Conservation (phyloP, 2,329 filamentous ascomycete species). For the Ophiosphaerella korrae region DNA sequence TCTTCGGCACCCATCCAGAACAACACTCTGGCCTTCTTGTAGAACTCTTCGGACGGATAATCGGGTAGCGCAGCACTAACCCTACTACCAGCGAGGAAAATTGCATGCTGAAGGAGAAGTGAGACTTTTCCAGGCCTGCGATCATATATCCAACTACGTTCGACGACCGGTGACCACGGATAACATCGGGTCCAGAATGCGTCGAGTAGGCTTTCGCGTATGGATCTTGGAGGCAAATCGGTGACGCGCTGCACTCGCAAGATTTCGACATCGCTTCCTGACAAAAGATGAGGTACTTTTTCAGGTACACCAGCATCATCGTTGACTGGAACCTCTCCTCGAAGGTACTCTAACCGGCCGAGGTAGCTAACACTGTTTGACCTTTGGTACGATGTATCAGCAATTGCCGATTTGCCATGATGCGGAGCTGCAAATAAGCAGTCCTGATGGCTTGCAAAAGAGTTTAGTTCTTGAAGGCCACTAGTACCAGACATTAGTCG, state of each 20-base stretch:
- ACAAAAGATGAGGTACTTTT: conserved; percentile 34
- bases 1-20: conserved; percentile 45
- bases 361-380: conserved; percentile 39
- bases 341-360: conserved; percentile 39
- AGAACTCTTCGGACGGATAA: conserved; percentile 41
- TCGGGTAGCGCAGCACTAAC: conserved; percentile 44
- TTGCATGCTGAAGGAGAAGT: conserved; percentile 43
- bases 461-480: conserved; percentile 26
- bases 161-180: conserved; percentile 51
- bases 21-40: conserved; percentile 39
- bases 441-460: conserved; percentile 21
- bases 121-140: conserved; percentile 32
- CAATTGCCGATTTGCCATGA: conserved; percentile 16
- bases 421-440: conserved; percentile 21
- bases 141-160: conserved; percentile 48
- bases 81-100: conserved; percentile 51
- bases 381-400: conserved; percentile 16
- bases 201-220: conserved; percentile 47
- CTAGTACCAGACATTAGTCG: conserved; percentile 27
- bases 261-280: conserved; percentile 36
- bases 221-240: conserved; percentile 35
- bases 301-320: conserved; percentile 37
- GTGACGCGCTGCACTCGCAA: conserved; percentile 34
- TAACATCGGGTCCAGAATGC: conserved; percentile 49
- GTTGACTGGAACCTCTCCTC: conserved; percentile 41